Percentiles rank a stretch among this genome's conserved stretches.
Conservation (phyloP, 306 rosid genomes). For the Quercus suber region DNA sequence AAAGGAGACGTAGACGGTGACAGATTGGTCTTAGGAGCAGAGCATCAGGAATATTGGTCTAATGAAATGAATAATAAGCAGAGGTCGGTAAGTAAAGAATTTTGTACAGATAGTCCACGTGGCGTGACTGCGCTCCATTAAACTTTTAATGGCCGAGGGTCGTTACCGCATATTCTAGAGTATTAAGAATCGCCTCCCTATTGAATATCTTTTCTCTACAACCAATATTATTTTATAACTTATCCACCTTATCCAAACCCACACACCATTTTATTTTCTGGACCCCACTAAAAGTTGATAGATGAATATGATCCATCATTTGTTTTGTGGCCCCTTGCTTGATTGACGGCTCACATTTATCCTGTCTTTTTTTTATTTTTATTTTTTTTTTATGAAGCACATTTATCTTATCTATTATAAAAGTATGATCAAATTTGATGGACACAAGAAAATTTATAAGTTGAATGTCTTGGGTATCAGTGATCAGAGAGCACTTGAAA, state of each 20-base stretch:
- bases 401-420: too few relatives aligned
- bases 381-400: too few relatives aligned
- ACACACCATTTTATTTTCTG: not conserved
- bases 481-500: too few relatives aligned
- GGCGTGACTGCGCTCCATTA: not conserved
- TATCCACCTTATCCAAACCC: slow-evolving; percentile 12
- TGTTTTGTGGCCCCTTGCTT: too few relatives aligned
- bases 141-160: not conserved
- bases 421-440: too few relatives aligned
- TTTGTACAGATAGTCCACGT: slow-evolving; percentile 9
- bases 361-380: too few relatives aligned
- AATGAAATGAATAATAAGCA: not conserved
- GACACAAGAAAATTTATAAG: too few relatives aligned
- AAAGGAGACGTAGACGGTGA: not conserved
- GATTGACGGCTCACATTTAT: too few relatives aligned
- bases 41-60: not conserved
- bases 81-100: not conserved
- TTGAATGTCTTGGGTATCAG: too few relatives aligned
- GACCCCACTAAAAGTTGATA: too few relatives aligned
- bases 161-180: slow-evolving; percentile 10
- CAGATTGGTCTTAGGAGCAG: not conserved
- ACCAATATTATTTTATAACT: slow-evolving; percentile 1
- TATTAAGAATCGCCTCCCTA: not conserved
- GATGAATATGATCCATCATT: too few relatives aligned
- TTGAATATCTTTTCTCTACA: not conserved